Conservation (phyloP, 208 protist genomes). For the Acanthamoeba culbertsoni region DNA sequence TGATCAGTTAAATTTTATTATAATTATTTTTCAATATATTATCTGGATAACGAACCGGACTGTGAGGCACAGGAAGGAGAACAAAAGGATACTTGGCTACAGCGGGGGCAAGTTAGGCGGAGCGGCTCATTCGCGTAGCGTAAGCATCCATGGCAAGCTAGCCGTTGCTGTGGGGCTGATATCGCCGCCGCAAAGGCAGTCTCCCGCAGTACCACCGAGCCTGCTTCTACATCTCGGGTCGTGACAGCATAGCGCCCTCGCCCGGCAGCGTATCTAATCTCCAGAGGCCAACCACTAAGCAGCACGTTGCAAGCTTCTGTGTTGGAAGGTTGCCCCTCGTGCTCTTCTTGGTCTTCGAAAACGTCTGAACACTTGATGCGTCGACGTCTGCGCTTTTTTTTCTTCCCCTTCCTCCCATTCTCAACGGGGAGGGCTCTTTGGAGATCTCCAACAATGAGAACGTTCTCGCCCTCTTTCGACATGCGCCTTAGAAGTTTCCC, state of each 20-base stretch:
- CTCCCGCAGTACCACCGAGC: constrained; percentile 4
- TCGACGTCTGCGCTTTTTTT: neutral
- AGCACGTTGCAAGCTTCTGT: neutral
- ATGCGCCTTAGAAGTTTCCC: too few species aligned
- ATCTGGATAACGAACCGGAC: neutral
- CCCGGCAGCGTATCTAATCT: neutral
- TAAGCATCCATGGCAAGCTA: neutral
- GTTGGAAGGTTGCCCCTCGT: neutral
- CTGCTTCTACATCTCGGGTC: neutral
- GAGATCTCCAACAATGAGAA: too few species aligned
- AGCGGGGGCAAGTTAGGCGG: neutral
- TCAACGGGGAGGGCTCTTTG: neutral
- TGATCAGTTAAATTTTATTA: neutral
- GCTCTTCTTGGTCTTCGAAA: neutral
- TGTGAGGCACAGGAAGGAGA: neutral
- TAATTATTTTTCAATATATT: neutral
- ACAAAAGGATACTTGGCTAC: constrained; percentile 25
- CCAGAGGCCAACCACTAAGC: neutral
- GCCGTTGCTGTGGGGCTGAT: neutral
- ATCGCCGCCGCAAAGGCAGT: neutral
- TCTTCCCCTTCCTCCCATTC: neutral
- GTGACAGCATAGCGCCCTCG: neutral
- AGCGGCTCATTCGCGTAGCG: neutral
- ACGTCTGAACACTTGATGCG: neutral
- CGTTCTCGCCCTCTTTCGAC: neutral